A percentile compares a stretch with the other conserved stretches of the same genome.
Evolutionary conservation across 345 rosid species (phyloP).

Genomic region (Acer saccharum): DNA sequence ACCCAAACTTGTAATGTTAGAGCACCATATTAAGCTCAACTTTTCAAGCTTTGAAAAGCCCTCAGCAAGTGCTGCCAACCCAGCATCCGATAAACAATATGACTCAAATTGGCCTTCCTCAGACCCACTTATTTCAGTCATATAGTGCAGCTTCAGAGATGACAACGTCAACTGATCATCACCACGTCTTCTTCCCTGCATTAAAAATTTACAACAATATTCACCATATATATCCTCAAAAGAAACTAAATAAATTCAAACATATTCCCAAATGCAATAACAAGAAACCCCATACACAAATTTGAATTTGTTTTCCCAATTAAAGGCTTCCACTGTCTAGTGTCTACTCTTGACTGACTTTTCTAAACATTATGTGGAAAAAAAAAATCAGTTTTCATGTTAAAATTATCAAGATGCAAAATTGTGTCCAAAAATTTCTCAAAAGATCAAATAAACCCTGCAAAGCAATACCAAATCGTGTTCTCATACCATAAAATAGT

Average conservation of each 20-base stretch:
- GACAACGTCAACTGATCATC: slow-evolving; percentile 26
- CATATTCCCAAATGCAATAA: neutral
- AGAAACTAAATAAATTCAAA: too few species aligned
- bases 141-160: slow-evolving; percentile 32
- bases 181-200: slow-evolving; percentile 56
- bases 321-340: neutral
- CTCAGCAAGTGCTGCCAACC: slow-evolving; percentile 60
- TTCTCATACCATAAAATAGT: neutral
- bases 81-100: slow-evolving; percentile 66
- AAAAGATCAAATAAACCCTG: neutral
- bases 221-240: too few species aligned
- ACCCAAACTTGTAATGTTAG: slow-evolving; percentile 69
- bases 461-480: neutral
- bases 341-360: too few species aligned
- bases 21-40: slow-evolving; percentile 88
- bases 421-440: neutral
- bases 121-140: slow-evolving; percentile 29
- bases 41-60: slow-evolving; percentile 71
- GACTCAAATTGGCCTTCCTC: slow-evolving; percentile 44
- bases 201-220: slow-evolving; percentile 4
- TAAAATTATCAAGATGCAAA: neutral
- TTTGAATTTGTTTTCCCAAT: neutral
- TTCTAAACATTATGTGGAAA: too few species aligned
- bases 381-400: neutral
- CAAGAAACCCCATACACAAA: neutral